phyloP scores from a whole-genome alignment of 202 grass and related monocot species.

The Zoysia matrella region DNA sequence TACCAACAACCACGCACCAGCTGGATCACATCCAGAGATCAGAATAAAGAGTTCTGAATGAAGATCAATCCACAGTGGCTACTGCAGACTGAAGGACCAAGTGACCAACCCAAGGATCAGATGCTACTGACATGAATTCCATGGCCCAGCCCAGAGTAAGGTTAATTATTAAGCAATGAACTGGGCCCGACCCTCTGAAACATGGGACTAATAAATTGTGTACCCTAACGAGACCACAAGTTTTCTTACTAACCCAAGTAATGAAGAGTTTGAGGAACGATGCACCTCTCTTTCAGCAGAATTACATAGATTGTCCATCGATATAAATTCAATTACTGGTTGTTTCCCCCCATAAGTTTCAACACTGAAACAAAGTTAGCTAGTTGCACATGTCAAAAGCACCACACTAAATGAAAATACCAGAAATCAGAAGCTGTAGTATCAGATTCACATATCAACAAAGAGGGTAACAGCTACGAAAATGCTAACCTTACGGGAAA shows the following conservation, averaged over 20 bases:
- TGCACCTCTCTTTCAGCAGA: background rate
- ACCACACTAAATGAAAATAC: conserved; percentile 5
- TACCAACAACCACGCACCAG: conserved; percentile 63
- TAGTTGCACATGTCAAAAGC: background rate
- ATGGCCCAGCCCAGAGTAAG: conserved; percentile 51
- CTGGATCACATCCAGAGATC: conserved; percentile 57
- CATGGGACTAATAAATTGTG: conserved; percentile 12
- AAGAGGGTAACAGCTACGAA: conserved; percentile 44
- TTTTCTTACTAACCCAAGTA: conserved; percentile 23
- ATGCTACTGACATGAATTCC: conserved; percentile 57
- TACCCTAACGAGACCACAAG: background rate
- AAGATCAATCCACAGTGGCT: conserved; percentile 53
- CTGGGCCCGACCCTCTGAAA: conserved; percentile 33
- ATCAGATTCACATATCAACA: conserved; percentile 48
- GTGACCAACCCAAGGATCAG: conserved; percentile 56
- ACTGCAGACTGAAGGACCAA: conserved; percentile 48
- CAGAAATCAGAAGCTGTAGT: conserved; percentile 31
- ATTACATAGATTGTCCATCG: background rate
- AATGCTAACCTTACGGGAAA: conserved; percentile 32
- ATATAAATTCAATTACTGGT: background rate
- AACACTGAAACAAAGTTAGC: conserved; percentile 1
- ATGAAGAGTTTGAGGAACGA: conserved; percentile 26
- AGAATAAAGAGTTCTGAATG: conserved; percentile 61
- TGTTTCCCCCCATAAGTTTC: background rate
- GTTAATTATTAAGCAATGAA: conserved; percentile 49